Base-by-base conservation (phyloP, 176 grass and related monocot genomes). In the Pontederia paniculata region DNA sequence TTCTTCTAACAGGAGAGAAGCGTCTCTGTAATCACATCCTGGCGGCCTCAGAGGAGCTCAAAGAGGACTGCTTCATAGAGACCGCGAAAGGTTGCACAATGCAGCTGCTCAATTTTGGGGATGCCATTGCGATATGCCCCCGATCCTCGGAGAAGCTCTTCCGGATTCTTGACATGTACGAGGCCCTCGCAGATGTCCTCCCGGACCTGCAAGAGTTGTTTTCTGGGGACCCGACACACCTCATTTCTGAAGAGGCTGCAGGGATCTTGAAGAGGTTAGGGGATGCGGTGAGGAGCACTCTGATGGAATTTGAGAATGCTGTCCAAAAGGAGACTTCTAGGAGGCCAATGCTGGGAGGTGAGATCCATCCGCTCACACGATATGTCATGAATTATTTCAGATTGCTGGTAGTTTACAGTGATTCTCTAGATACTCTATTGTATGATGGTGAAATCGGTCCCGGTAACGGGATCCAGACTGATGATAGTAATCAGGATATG, bases 61-160 rank as follows among this genome's bases (percentile, higher is more conserved):
- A 62, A 54, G 83, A 90, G 9, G 93, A 88, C 65, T 90, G 93
- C 64, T 97, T 97, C 50, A 45, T 81, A 6, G 93, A 97, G 49
- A 87, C 78, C 12, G 83, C 86, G 41, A 97, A 82, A 52, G 80
- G 83, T 2, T 90, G 82, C 44, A 74, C 90, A 50, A 84, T 97
- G 77, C 93, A 97, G 69, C 80, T 97, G 44, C 73, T 89, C 5
- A 88, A 88, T 70, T 97, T 97, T 68, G 93, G 80, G 15, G 93
- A 88, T 59, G 93, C 93, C 0, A 85, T 97, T 31, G 75, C 83
- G 10, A 88, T 97, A 70, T 86, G 83, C 48, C 62, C 67, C 16
- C 74, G 93, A 2, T 88, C 93, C 1, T 72, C 86, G 0, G 93
- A 97, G 83, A 97, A 97, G 68, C 82, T 97, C 52, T 90, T 88